Conservation (phyloP, 1,139 yeast species). For the Saccharomycopsis hybrid region DNA sequence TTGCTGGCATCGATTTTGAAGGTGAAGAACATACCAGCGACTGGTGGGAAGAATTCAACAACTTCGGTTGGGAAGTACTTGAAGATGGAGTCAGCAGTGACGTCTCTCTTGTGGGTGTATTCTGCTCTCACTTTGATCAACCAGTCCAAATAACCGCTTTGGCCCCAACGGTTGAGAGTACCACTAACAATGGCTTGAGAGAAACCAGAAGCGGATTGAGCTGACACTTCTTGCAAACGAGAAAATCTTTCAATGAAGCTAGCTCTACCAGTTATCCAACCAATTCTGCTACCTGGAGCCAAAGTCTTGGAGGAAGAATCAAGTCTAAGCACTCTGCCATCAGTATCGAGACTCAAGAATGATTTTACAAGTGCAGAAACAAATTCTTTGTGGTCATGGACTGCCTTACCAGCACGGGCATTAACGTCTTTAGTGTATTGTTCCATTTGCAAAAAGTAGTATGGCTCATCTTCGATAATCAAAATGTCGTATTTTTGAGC, state of each 20-base stretch:
- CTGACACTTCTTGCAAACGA: conserved; percentile 74
- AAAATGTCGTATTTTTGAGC: conserved; percentile 76
- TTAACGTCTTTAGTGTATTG: conserved; percentile 27
- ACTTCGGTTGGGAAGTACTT: conserved; percentile 42
- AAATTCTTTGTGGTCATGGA: conserved; percentile 49
- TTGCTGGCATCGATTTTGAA: conserved; percentile 46
- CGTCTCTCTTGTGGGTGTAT: conserved; percentile 70
- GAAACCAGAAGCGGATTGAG: conserved; percentile 81
- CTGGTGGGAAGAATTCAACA: conserved; percentile 44
- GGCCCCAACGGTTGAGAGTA: conserved; percentile 64
- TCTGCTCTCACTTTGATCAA: conserved; percentile 76
- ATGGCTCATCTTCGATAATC: conserved; percentile 89
- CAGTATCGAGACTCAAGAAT: conserved; percentile 69
- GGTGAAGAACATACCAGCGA: conserved; percentile 64
- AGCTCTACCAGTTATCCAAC: conserved; percentile 83
- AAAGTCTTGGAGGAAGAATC: conserved; percentile 90
- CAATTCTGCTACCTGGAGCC: conserved; percentile 88
- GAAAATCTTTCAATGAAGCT: conserved; percentile 58
- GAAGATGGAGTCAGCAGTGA: conserved; percentile 47
- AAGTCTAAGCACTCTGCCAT: conserved; percentile 85
- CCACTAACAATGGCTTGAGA: conserved; percentile 66
- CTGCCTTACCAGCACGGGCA: conserved; percentile 27
- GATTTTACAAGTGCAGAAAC: conserved; percentile 67
- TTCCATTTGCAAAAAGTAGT: conserved; percentile 86
- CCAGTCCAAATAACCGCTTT: conserved; percentile 78